Evolutionary conservation across 2,329 filamentous ascomycete genomes (phyloP).

Genomic region (Davidsoniella neocaledoniae): DNA sequence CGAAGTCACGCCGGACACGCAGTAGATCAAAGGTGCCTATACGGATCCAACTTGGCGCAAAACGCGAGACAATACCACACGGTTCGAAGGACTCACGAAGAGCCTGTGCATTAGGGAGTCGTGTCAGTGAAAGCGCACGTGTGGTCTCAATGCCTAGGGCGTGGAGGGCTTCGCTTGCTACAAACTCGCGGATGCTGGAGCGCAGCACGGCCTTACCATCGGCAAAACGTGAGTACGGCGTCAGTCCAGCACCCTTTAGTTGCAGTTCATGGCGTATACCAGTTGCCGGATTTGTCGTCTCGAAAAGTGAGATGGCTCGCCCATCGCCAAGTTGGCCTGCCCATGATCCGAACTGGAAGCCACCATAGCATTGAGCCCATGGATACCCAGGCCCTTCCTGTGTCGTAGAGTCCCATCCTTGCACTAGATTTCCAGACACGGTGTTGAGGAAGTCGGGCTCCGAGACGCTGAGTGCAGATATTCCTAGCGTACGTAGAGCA

Average conservation of each 20-base stretch:
- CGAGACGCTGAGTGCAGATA: conserved; percentile 48
- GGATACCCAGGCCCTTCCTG: conserved; percentile 58
- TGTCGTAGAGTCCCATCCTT: conserved; percentile 56
- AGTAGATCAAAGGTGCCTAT: conserved; percentile 95
- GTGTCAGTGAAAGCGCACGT: conserved; percentile 64
- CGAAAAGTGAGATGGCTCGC: conserved; percentile 84
- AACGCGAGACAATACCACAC: conserved; percentile 80
- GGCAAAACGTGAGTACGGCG: conserved; percentile 89
- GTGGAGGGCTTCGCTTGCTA: conserved; percentile 79
- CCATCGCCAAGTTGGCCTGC: conserved; percentile 92
- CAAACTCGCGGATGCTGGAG: conserved; percentile 84
- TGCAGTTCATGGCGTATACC: conserved; percentile 74
- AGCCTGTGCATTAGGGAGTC: conserved; percentile 57
- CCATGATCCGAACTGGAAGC: conserved; percentile 69
- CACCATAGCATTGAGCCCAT: conserved; percentile 97
- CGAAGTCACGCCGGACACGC: conserved; percentile 62
- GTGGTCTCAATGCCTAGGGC: conserved; percentile 76
- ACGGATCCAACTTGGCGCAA: conserved; percentile 80
- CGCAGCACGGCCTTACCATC: conserved; percentile 88
- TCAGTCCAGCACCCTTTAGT: conserved; percentile 83
- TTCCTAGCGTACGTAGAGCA: conserved; percentile 66
- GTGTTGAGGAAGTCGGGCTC: conserved; percentile 60
- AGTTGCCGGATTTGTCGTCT: conserved; percentile 59
- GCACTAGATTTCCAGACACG: conserved; percentile 67
- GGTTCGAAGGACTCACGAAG: conserved; percentile 68